Conservation (phyloP, 2,329 filamentous ascomycete genomes). For the Sporothrix pseudoabietina region DNA sequence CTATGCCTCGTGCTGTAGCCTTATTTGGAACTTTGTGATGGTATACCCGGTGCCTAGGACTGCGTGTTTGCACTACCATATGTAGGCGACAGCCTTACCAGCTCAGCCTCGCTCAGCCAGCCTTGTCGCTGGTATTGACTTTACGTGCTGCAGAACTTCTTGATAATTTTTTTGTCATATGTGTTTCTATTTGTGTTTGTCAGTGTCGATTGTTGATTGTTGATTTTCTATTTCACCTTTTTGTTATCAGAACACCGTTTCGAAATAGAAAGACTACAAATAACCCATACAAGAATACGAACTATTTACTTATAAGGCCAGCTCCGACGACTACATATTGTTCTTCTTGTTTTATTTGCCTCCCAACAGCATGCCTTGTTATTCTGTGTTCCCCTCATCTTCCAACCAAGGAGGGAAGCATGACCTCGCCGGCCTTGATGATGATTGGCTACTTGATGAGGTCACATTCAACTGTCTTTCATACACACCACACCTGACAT, state of each 20-base stretch:
- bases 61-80: background rate
- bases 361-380: slow-evolving; percentile 8
- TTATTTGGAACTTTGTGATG: too few relatives aligned
- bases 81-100: background rate
- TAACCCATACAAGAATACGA: background rate
- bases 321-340: background rate
- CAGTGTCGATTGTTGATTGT: too few relatives aligned
- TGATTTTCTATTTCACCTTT: too few relatives aligned
- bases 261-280: too few relatives aligned
- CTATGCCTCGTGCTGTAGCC: background rate
- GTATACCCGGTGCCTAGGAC: background rate
- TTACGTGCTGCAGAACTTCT: too few relatives aligned
- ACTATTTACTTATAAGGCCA: background rate
- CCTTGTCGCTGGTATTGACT: background rate
- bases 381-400: background rate
- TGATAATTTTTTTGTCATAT: too few relatives aligned
- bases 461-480: background rate
- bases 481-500: slow-evolving; percentile 4
- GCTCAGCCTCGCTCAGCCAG: background rate
- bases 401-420: background rate
- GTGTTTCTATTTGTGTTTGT: too few relatives aligned
- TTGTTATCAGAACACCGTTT: too few relatives aligned
- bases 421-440: background rate
- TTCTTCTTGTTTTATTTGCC: background rate
- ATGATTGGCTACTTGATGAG: background rate